Base-by-base conservation (phyloP, 2,329 filamentous ascomycete species). In the Claviceps cyperi region DNA sequence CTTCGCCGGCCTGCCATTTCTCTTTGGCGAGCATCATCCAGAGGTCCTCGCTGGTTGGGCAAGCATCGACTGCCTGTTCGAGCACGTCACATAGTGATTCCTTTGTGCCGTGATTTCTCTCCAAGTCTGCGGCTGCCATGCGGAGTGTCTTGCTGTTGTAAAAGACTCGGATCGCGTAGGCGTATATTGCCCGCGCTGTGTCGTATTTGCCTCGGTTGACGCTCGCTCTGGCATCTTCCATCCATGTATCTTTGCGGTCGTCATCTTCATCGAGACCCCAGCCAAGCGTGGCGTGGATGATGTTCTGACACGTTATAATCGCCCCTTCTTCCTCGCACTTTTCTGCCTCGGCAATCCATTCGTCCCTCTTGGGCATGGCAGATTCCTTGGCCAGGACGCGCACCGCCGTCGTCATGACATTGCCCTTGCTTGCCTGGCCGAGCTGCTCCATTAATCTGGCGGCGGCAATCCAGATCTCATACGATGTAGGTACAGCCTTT, bases 1-100 rank as follows among this genome's bases (percentile, higher is more conserved):
- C 81, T 59, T 94, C 84, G 47, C 89, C 89, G 2, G 84, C 80
- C 61, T 92, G 80, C 86, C 88, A 92, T 62, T 90, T 94, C 69
- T 97, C 92, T 66, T 91, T 87, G 37, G 91, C 92, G 49, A 96
- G 82, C 73, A 94, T 85, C 76, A 98, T 84, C 92, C 92, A 98
- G 19, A 98, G 71, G 19, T 89, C 84, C 65, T 96, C 90, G 57
- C 84, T 89, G 56, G 87, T 84, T 1, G 92, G 91, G 58, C 91
- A 96, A 7, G 89, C 88, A 62, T 94, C 91, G 35, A 96, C 89
- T 0, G 90, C 89, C 64, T 94, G 94, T 64, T 95, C 90, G 4
- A 98, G 76, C 0, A 96, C 76, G 54, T 85, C 80, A 75, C 86
- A 89, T 2, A 97, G 71, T 15, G 84, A 82, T 54, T 94, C 87